These are phyloP conservation scores for Aspergillus hancockii DNA, from an alignment of 495 filamentous ascomycete species.

Conservation along the genomic window DNA sequence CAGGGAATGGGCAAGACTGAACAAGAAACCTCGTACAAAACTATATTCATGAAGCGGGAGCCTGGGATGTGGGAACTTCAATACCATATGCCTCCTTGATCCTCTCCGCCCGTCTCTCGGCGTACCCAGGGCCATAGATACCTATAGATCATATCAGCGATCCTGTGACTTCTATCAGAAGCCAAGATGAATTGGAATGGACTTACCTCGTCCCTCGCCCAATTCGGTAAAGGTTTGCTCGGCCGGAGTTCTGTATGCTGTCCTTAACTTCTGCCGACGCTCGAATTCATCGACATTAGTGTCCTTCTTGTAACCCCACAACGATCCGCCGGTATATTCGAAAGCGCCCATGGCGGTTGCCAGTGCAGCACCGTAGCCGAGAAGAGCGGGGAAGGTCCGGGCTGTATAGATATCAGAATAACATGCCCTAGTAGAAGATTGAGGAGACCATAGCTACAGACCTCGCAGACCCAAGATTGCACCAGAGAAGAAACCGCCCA, in stretches of 20 bases:
- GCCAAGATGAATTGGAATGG: not conserved
- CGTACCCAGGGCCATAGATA: slow-evolving; percentile 80
- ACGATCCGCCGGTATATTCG: slow-evolving; percentile 73
- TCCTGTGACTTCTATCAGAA: not conserved
- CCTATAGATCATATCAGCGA: slow-evolving; percentile 54
- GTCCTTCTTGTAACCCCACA: slow-evolving; percentile 59
- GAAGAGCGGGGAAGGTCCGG: slow-evolving; percentile 72
- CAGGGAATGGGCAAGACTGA: slow-evolving; percentile 22
- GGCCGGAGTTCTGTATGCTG: slow-evolving; percentile 71
- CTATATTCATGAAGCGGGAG: slow-evolving; percentile 43
- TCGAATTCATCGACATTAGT: slow-evolving; percentile 74
- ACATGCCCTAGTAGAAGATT: not conserved
- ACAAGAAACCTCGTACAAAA: slow-evolving; percentile 22
- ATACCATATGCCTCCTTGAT: slow-evolving; percentile 91
- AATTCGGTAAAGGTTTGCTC: slow-evolving; percentile 80
- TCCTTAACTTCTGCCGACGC: slow-evolving; percentile 73
- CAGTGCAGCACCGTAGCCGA: slow-evolving; percentile 72
- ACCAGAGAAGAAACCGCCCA: slow-evolving; percentile 75
- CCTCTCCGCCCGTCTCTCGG: slow-evolving; percentile 78
- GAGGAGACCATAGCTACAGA: slow-evolving; percentile 33
- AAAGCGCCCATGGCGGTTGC: slow-evolving; percentile 67
- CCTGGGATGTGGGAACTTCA: slow-evolving; percentile 60
- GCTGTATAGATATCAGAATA: slow-evolving; percentile 44
- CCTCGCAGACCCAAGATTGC: slow-evolving; percentile 65
- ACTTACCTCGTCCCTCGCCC: slow-evolving; percentile 87